A percentile compares a stretch with the other conserved stretches of the same genome.
These are phyloP conservation scores for Vinca minor DNA, from an alignment of 257 asterid species.

Conservation along the genomic window DNA sequence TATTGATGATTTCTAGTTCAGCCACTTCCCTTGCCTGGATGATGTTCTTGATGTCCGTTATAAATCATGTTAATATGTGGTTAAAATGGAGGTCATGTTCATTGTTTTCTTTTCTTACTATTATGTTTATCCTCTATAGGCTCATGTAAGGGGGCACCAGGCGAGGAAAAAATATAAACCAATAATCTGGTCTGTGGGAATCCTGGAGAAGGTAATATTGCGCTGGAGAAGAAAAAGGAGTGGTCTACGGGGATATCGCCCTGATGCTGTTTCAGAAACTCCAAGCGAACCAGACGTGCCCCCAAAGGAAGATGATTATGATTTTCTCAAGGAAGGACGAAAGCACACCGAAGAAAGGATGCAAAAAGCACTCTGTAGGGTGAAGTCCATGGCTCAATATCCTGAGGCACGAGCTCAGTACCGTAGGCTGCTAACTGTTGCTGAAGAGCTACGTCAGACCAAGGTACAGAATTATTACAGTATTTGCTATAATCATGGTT, in stretches of 20 bases:
- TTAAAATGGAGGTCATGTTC: neutral
- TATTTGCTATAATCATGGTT: too few species aligned
- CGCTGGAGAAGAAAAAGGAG: slow-evolving; percentile 92
- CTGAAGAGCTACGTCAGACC: slow-evolving; percentile 69
- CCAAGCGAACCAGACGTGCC: slow-evolving; percentile 26
- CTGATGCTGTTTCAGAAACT: slow-evolving; percentile 40
- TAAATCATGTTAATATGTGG: neutral
- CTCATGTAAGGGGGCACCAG: slow-evolving; percentile 98
- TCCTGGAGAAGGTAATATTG: slow-evolving; percentile 80
- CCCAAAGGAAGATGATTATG: slow-evolving; percentile 65
- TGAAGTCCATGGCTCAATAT: slow-evolving; percentile 79
- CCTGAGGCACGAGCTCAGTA: slow-evolving; percentile 92
- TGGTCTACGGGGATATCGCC: slow-evolving; percentile 77
- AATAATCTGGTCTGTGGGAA: slow-evolving; percentile 86
- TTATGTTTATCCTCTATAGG: slow-evolving; percentile 40
- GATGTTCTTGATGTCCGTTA: too few species aligned
- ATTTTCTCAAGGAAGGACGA: slow-evolving; percentile 77
- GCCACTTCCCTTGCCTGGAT: too few species aligned
- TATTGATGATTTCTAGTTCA: too few species aligned
- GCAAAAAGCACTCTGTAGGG: slow-evolving; percentile 83
- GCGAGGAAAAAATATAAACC: slow-evolving; percentile 82
- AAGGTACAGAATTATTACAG: slow-evolving; percentile 50
- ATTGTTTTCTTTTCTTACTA: neutral
- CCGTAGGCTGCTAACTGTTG: slow-evolving; percentile 76
- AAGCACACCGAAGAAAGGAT: slow-evolving; percentile 77